Evolutionary conservation across 2,329 filamentous ascomycete genomes (phyloP), one percentile per base, ranked within the genome.

Genomic region (Aspergillus pseudoglaucus): DNA sequence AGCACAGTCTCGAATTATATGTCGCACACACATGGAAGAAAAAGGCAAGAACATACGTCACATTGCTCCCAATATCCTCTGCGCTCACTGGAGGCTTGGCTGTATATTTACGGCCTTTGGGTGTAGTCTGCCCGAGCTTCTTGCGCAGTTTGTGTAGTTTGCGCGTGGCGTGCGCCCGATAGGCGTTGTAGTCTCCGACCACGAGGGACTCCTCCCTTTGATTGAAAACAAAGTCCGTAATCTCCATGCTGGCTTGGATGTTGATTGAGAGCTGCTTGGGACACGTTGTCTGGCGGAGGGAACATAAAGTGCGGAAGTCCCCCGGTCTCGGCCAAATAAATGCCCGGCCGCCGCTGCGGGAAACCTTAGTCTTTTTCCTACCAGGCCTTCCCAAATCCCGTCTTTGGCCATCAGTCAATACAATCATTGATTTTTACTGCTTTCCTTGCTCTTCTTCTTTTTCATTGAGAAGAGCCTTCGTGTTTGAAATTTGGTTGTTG

Each of bases 161-260:
- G 65, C 88, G 87, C 55, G 85, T 83, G 44, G 94, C 78, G 65
- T 89, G 87, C 43, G 77, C 76, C 61, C 90, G 85, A 69, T 97
- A 97, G 48, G 85, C 85, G 63, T 82, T 82, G 73, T 95, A 90
- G 72, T 96, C 90, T 58, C 90, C 90, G 56, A 93, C 84, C 25
- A 95, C 80, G 45, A 96, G 84, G 33, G 88, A 88, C 61, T 87
- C 81, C 66, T 95, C 87, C 54, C 93, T 80, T 56, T 86, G 84
- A 46, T 83, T 82, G 62, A 90, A 80, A 58, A 97, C 75, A 55
- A 88, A 90, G 58, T 82, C 82, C 48, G 93, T 97, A 69, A 97
- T 88, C 55, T 96, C 88, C 91, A 97, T 96, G 52, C 49, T 60
- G 44, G 44, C 43, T 23, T 33, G 45, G 30, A 18, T 27, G 40